Percentiles rank a stretch among this genome's conserved stretches.
Evolutionary conservation across 345 rosid genomes (phyloP).

Genomic region (Rhodamnia argentea): DNA sequence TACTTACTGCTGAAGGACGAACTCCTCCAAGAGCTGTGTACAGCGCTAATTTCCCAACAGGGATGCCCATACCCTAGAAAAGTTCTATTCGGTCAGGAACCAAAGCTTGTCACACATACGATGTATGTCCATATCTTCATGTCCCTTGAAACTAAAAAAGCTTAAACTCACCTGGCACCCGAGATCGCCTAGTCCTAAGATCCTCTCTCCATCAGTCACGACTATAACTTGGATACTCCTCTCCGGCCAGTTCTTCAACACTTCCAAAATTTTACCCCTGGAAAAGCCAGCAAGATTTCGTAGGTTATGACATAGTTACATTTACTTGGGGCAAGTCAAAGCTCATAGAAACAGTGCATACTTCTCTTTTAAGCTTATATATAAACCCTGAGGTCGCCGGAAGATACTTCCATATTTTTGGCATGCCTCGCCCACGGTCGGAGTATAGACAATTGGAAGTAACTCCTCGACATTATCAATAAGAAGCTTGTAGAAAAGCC

Average conservation of each 20-base stretch:
- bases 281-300: background rate
- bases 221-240: slow-evolving; percentile 82
- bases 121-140: background rate
- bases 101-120: background rate
- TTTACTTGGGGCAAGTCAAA: background rate
- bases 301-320: background rate
- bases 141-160: background rate
- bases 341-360: slow-evolving; percentile 6
- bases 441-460: slow-evolving; percentile 87
- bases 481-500: slow-evolving; percentile 76
- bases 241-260: slow-evolving; percentile 90
- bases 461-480: slow-evolving; percentile 89
- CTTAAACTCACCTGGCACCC: slow-evolving; percentile 73
- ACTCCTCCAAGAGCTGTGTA: slow-evolving; percentile 90
- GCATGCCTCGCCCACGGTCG: slow-evolving; percentile 96
- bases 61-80: slow-evolving; percentile 84
- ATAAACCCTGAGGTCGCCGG: slow-evolving; percentile 93
- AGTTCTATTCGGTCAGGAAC: background rate
- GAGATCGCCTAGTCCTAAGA: slow-evolving; percentile 93
- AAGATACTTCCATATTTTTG: slow-evolving; percentile 90
- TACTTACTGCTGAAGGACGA: slow-evolving; percentile 79
- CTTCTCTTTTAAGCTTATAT: slow-evolving; percentile 89
- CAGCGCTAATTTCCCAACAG: slow-evolving; percentile 74
- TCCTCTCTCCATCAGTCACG: slow-evolving; percentile 92
- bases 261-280: slow-evolving; percentile 88